A percentile compares a stretch with the other conserved stretches of the same genome.
These are phyloP conservation scores for Talaromyces amestolkiae DNA, from an alignment of 2,329 filamentous ascomycete species.

Conservation along the genomic window DNA sequence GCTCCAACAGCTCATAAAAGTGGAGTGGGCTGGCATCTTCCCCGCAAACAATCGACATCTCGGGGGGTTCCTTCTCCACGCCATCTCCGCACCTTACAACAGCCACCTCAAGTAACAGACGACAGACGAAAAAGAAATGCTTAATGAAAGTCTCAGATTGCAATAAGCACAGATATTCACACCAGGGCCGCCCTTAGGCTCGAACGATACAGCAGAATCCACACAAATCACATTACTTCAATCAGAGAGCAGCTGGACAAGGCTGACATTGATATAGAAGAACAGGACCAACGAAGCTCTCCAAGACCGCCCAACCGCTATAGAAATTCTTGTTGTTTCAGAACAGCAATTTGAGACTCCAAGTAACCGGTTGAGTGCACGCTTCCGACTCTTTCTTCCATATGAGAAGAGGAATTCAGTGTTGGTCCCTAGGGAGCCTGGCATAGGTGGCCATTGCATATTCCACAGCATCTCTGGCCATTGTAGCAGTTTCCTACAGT, in stretches of 20 bases:
- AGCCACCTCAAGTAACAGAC: background rate
- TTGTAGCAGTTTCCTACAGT: background rate
- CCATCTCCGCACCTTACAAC: background rate
- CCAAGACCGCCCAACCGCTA: background rate
- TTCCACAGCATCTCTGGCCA: background rate
- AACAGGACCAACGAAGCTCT: too few species aligned
- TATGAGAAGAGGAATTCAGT: background rate
- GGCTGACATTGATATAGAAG: background rate
- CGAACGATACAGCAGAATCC: background rate
- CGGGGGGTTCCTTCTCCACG: background rate
- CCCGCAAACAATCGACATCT: constrained; percentile 1
- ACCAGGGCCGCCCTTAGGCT: background rate
- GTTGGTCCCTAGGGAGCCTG: background rate
- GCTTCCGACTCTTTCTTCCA: background rate
- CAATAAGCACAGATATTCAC: background rate
- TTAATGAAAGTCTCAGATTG: background rate
- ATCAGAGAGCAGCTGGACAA: background rate
- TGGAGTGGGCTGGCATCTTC: background rate
- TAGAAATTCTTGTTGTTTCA: too few species aligned
- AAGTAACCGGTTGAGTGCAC: background rate
- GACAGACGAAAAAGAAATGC: background rate
- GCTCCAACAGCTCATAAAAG: too few species aligned
- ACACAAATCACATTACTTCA: background rate
- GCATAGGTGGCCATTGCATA: background rate
- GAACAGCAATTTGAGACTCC: background rate